phyloP scores from a whole-genome alignment of 441 rosid genomes.

The Eugenia klotzschiana region DNA sequence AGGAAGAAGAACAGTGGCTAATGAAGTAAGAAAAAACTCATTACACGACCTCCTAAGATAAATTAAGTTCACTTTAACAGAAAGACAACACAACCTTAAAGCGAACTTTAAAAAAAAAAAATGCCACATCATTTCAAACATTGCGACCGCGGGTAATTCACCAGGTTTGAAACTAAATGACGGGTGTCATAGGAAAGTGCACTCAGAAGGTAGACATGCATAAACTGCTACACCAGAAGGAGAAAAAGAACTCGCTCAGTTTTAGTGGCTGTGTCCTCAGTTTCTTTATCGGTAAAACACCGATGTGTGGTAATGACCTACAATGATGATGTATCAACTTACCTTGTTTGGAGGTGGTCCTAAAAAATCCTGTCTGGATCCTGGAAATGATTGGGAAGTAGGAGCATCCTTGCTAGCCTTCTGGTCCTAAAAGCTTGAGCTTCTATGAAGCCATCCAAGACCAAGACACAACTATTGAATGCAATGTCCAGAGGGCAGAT shows the following conservation, averaged over 20 bases:
- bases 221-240: neutral
- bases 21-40: neutral
- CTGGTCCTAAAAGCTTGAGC: conserved; percentile 3
- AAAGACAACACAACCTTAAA: neutral
- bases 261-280: neutral
- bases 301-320: neutral
- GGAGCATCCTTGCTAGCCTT: conserved; percentile 10
- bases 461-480: conserved; percentile 30
- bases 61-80: neutral
- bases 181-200: neutral
- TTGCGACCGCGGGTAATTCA: neutral
- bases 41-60: neutral
- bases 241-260: neutral
- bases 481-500: conserved; percentile 15
- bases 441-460: conserved; percentile 24
- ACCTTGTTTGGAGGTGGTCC: conserved; percentile 13
- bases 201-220: neutral
- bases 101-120: neutral
- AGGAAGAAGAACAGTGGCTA: neutral
- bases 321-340: conserved; percentile 1
- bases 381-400: conserved; percentile 8
- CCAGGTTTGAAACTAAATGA: neutral
- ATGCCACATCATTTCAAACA: neutral
- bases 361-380: conserved; percentile 8
- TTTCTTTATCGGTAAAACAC: neutral